phyloP scores from a whole-genome alignment of 2,329 filamentous ascomycete species.

The Penicillium sp. region DNA sequence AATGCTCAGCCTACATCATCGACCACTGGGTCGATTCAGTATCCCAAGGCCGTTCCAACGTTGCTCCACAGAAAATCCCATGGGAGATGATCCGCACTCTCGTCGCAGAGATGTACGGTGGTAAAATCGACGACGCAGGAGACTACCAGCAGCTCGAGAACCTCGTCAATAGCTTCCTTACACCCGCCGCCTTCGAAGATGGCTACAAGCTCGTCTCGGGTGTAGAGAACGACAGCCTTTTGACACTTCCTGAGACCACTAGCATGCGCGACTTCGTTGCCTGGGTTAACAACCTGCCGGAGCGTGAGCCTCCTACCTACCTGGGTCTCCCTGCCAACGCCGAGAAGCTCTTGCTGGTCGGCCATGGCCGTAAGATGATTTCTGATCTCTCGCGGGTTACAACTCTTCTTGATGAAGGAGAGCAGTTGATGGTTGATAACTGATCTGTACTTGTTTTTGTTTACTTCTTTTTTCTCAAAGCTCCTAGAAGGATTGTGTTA shows the following conservation, averaged over 20 bases:
- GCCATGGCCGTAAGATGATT: constrained; percentile 81
- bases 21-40: constrained; percentile 89
- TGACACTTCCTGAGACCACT: constrained; percentile 77
- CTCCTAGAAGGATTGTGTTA: not conserved
- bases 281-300: constrained; percentile 90
- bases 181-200: constrained; percentile 85
- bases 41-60: constrained; percentile 82
- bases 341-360: constrained; percentile 90
- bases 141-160: constrained; percentile 74
- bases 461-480: not conserved
- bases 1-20: constrained; percentile 94
- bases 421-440: constrained; percentile 76
- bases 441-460: constrained; percentile 22
- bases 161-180: constrained; percentile 77
- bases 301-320: constrained; percentile 94
- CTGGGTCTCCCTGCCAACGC: constrained; percentile 91
- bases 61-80: constrained; percentile 88
- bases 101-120: constrained; percentile 91
- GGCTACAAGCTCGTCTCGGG: constrained; percentile 84
- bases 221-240: constrained; percentile 57
- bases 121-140: constrained; percentile 89
- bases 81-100: constrained; percentile 95
- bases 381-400: constrained; percentile 80
- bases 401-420: constrained; percentile 87
- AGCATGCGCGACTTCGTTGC: constrained; percentile 79